Evolutionary conservation across 2,329 filamentous ascomycete genomes (phyloP).

Genomic region (Leptodontidium sp.): DNA sequence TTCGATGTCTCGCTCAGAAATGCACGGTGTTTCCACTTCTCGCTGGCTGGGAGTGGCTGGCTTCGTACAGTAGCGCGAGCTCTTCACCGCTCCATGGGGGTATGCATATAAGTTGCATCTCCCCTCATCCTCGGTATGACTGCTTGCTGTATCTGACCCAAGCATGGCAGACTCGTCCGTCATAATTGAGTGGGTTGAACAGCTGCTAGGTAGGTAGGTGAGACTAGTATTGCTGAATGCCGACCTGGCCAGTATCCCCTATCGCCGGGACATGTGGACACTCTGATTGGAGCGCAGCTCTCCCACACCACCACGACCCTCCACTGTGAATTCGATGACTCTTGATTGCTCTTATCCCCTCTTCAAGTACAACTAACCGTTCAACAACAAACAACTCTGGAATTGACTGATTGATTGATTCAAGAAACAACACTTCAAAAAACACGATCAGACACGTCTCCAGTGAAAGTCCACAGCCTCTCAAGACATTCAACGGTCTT

Average conservation of each 20-base stretch:
- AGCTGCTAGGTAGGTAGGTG: background rate
- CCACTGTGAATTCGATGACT: constrained; percentile 9
- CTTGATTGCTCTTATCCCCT: background rate
- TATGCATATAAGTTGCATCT: background rate
- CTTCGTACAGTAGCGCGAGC: constrained; percentile 4
- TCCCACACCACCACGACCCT: background rate
- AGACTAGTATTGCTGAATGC: background rate
- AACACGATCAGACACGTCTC: background rate
- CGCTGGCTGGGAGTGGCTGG: constrained; percentile 11
- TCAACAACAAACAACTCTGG: background rate
- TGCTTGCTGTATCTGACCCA: background rate
- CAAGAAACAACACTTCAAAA: background rate
- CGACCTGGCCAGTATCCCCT: background rate
- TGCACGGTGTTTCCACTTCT: constrained; percentile 8
- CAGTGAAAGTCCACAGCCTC: background rate
- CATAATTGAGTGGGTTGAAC: background rate
- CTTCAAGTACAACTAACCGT: constrained; percentile 5
- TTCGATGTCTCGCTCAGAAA: no score
- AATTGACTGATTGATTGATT: background rate
- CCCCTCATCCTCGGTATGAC: background rate
- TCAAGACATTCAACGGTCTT: background rate
- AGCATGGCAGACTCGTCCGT: background rate
- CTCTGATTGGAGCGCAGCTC: constrained; percentile 9
- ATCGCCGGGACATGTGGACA: constrained; percentile 11
- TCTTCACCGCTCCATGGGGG: constrained; percentile 10